These are phyloP conservation scores for Nitzschia palea DNA, from an alignment of 108 stramenopile genomes.

Conservation along the genomic window DNA sequence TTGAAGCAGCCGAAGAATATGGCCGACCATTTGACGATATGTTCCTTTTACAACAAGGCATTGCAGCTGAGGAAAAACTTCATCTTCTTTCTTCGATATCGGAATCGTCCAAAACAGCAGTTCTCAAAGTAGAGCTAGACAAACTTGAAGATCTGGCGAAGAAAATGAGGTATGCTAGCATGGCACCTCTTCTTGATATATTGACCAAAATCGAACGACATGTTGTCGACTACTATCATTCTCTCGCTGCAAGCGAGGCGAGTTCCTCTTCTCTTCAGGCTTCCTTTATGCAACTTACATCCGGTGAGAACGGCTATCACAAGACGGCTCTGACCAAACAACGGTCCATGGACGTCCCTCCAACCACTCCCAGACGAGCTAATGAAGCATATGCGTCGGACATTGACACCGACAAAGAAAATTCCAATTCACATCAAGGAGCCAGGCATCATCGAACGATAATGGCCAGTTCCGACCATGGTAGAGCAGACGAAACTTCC, in stretches of 20 bases:
- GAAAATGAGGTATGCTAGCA: slow-evolving; percentile 24
- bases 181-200: slow-evolving; percentile 27
- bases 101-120: neutral
- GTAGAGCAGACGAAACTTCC: no score
- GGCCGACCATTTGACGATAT: slow-evolving; percentile 1
- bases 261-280: neutral
- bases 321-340: neutral
- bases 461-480: slow-evolving; percentile 1
- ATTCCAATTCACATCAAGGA: slow-evolving; percentile 12
- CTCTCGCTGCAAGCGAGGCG: neutral
- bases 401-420: neutral
- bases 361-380: neutral
- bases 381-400: neutral
- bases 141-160: slow-evolving; percentile 14
- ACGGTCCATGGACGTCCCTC: neutral
- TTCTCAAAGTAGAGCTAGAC: slow-evolving; percentile 16
- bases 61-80: slow-evolving; percentile 27
- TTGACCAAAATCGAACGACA: slow-evolving; percentile 21
- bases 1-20: slow-evolving; percentile 23
- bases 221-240: slow-evolving; percentile 11
- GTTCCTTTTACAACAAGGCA: slow-evolving; percentile 11
- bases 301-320: neutral
- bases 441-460: slow-evolving; percentile 11
- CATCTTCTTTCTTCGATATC: neutral
- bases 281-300: neutral